Evolutionary conservation across 345 rosid species (phyloP).

Genomic region (Populus alba): DNA sequence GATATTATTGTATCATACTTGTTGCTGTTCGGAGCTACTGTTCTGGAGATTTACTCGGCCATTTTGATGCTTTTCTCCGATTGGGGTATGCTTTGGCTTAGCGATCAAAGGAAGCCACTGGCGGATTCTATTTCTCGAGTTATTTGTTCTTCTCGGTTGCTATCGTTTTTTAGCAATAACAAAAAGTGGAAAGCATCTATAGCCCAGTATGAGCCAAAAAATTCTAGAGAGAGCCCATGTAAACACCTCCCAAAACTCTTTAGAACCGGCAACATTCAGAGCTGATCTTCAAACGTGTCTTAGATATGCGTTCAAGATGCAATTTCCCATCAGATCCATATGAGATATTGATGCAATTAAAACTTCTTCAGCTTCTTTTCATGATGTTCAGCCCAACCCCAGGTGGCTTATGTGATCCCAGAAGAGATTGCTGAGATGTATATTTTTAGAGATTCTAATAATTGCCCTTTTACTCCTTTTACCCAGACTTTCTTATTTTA

Average conservation of each 20-base stretch:
- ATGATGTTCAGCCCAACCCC: not conserved
- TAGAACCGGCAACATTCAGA: too few relatives aligned
- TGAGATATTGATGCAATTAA: not conserved
- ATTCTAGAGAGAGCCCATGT: too few relatives aligned
- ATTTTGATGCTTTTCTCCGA: not conserved
- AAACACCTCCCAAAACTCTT: too few relatives aligned
- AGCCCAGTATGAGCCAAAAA: too few relatives aligned
- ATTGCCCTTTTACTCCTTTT: not conserved
- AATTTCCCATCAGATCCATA: not conserved
- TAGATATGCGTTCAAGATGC: not conserved
- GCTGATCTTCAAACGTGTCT: not conserved
- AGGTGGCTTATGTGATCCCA: not conserved
- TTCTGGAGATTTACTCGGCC: not conserved
- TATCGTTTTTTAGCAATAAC: too few relatives aligned
- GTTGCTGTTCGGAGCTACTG: not conserved
- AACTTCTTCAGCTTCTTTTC: not conserved
- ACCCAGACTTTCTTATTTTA: not conserved
- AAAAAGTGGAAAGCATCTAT: too few relatives aligned
- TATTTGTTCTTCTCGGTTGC: too few relatives aligned
- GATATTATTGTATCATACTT: not conserved
- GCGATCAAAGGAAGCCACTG: not conserved
- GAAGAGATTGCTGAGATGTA: not conserved
- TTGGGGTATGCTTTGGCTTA: not conserved
- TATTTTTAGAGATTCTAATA: not conserved
- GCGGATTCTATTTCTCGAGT: not conserved